Evolutionary conservation across 1,284 basidiomycete genomes (phyloP), one percentile per base, ranked within the genome.

Genomic region (Heterobasidion annosum): DNA sequence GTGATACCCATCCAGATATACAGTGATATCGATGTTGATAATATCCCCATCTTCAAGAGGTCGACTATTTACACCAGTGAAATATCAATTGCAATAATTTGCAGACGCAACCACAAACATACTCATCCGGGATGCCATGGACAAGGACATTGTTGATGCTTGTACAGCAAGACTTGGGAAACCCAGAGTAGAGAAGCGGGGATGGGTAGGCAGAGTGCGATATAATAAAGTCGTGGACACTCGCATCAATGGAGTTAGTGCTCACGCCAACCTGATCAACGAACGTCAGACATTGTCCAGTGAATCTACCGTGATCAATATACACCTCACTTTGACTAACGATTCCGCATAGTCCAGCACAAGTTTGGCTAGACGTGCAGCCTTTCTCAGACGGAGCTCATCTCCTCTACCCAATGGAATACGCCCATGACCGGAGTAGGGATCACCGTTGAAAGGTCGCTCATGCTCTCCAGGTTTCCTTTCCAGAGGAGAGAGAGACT

Each of bases 51-150:
- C 74, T 65, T 85, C 77, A 2, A 94, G 75, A 0, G 81, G 81
- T n/a, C 90, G 88, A 56, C 91, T 93, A 48, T 25, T 25, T 25
- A 25, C 25, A 25, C 25, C 25, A 25, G 55, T 25, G 37, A 25
- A 3, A 35, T 34, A 42, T 45, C 51, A 50, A 19, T 12, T 16
- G 42, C 51, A 6, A 52, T 42, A 55, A 33, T 10, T 54, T 52
- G 34, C 47, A 3, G 32, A 32, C 47, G 15, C 19, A 9, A 48
- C 32, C 19, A 33, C 18, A 48, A 15, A 48, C 79, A 58, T 59
- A 91, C 90, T 84, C 77, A 69, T 93, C 88, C n/a, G 91, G 91
- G 57, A 93, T 91, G 0, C 93, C 92, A 65, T 95, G 92, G 42
- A 78, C 80, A 49, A 91, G 77, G 48, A 93, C 73, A 61, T 97